Percentiles rank a stretch among this genome's conserved stretches.
phyloP scores from a whole-genome alignment of 805 yeast species.

The Lipomyces oligophaga region DNA sequence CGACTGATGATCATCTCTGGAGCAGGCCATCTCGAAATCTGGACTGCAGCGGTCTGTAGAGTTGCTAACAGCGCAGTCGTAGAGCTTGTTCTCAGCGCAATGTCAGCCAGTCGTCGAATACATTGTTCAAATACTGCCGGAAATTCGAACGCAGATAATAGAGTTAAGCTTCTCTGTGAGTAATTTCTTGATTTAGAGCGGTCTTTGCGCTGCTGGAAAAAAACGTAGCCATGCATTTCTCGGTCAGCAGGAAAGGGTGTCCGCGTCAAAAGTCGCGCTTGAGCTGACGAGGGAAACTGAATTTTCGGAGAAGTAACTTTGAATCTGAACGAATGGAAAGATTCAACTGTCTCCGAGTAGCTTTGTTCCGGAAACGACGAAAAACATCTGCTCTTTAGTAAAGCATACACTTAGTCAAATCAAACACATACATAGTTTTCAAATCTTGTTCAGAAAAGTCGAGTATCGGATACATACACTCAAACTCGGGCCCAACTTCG shows the following conservation, averaged over 20 bases:
- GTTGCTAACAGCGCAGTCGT: slow-evolving; percentile 8
- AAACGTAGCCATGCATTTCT: slow-evolving; percentile 19
- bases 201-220: slow-evolving; percentile 23
- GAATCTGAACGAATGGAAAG: slow-evolving; percentile 25
- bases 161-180: slow-evolving; percentile 15
- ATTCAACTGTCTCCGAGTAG: slow-evolving; percentile 15
- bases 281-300: slow-evolving; percentile 10
- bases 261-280: slow-evolving; percentile 2
- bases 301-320: slow-evolving; percentile 10
- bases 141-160: slow-evolving; percentile 22
- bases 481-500: slow-evolving; percentile 27
- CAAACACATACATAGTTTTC: slow-evolving; percentile 20
- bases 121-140: slow-evolving; percentile 22
- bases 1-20: slow-evolving; percentile 13
- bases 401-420: background rate
- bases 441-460: slow-evolving; percentile 21
- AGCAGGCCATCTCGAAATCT: slow-evolving; percentile 26
- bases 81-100: slow-evolving; percentile 1
- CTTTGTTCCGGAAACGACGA: slow-evolving; percentile 29
- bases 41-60: slow-evolving; percentile 22
- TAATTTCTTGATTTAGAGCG: slow-evolving; percentile 13
- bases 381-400: slow-evolving; percentile 15
- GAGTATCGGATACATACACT: slow-evolving; percentile 24
- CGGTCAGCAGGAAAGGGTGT: slow-evolving; percentile 7
- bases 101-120: slow-evolving; percentile 13